phyloP scores from a whole-genome alignment of 495 filamentous ascomycete species.

The Neurospora sp. region DNA sequence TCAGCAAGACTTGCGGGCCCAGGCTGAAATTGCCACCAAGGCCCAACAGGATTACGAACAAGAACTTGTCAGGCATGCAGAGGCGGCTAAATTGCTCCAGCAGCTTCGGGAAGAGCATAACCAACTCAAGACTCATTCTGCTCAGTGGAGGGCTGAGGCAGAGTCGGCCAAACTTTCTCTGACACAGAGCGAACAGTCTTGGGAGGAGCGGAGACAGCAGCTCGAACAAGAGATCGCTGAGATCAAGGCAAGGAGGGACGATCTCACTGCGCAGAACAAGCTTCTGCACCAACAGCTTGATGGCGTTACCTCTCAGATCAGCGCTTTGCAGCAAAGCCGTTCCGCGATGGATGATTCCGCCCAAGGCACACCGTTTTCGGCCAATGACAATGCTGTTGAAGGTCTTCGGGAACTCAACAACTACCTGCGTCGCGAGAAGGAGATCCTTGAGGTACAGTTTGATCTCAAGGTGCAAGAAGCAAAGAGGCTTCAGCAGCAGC shows the following conservation, averaged over 20 bases:
- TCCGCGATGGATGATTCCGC: slow-evolving; percentile 39
- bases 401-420: slow-evolving; percentile 80
- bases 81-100: slow-evolving; percentile 76
- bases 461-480: slow-evolving; percentile 78
- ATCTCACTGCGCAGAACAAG: slow-evolving; percentile 75
- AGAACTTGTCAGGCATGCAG: slow-evolving; percentile 88
- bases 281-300: slow-evolving; percentile 83
- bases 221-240: slow-evolving; percentile 80
- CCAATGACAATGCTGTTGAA: slow-evolving; percentile 45
- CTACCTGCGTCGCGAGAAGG: slow-evolving; percentile 90
- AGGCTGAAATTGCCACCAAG: slow-evolving; percentile 84
- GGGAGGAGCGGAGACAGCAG: slow-evolving; percentile 67
- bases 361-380: slow-evolving; percentile 24
- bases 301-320: slow-evolving; percentile 66
- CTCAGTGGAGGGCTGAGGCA: slow-evolving; percentile 60
- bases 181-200: slow-evolving; percentile 73
- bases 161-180: slow-evolving; percentile 72
- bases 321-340: slow-evolving; percentile 63
- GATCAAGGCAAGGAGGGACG: slow-evolving; percentile 64
- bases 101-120: slow-evolving; percentile 69
- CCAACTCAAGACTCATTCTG: slow-evolving; percentile 64
- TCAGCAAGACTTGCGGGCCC: slow-evolving; percentile 81
- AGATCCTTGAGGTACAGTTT: slow-evolving; percentile 91
- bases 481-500: slow-evolving; percentile 78
- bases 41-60: slow-evolving; percentile 92